phyloP scores from a whole-genome alignment of 768 basidiomycete species.

The Glaciozyma antarctica region DNA sequence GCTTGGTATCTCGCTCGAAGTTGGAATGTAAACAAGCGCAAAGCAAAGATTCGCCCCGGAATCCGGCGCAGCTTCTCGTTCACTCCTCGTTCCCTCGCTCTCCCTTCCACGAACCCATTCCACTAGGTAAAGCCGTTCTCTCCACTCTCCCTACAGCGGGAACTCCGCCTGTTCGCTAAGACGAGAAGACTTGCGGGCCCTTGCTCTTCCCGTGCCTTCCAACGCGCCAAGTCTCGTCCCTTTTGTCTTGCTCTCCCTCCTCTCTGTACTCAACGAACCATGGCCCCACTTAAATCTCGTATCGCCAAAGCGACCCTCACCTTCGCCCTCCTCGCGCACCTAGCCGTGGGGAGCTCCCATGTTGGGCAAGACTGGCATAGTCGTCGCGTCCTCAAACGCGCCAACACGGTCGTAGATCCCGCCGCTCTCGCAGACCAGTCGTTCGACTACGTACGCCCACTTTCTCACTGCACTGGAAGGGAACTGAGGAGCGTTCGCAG shows the following conservation, averaged over 20 bases:
- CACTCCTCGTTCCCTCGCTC: background rate
- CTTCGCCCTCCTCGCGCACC: background rate
- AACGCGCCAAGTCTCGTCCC: background rate
- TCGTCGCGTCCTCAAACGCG: conserved; percentile 8
- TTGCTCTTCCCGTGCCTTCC: background rate
- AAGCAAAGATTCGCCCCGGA: too few relatives aligned
- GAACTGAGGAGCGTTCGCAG: too few relatives aligned
- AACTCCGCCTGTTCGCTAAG: too few relatives aligned
- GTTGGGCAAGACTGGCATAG: background rate
- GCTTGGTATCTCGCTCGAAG: too few relatives aligned
- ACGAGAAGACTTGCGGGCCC: background rate
- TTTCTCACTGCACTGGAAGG: too few relatives aligned
- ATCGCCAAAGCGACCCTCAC: background rate
- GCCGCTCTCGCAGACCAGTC: conserved; percentile 10
- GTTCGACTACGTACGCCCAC: conserved; percentile 28
- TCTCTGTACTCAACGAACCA: background rate
- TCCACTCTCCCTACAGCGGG: too few relatives aligned
- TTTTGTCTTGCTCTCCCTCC: background rate
- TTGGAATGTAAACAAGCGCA: background rate
- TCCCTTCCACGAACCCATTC: too few relatives aligned
- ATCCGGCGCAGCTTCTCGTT: background rate
- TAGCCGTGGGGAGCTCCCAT: background rate
- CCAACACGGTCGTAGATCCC: conserved; percentile 16
- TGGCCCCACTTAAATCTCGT: background rate
- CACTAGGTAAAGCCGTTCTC: too few relatives aligned